These are phyloP conservation scores for Prinsepia uniflora DNA, from an alignment of 306 rosid genomes.

Conservation along the genomic window DNA sequence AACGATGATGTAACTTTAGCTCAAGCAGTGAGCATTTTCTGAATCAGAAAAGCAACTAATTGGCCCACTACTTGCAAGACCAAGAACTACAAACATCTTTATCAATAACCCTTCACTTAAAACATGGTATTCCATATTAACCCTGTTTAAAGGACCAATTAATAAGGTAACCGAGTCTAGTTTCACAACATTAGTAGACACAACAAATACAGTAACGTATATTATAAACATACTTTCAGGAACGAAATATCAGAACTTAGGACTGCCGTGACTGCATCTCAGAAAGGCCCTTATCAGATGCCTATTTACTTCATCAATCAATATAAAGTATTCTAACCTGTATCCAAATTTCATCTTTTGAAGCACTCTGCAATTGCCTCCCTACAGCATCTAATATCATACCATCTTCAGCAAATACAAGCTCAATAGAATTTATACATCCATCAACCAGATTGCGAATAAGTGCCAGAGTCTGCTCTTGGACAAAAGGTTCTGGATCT, in stretches of 20 bases:
- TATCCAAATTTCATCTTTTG: conserved; percentile 61
- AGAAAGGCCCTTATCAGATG: conserved; percentile 15
- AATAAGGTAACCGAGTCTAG: background rate
- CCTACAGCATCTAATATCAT: conserved; percentile 70
- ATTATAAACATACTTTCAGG: background rate
- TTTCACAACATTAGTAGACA: background rate
- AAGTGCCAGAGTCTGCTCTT: conserved; percentile 81
- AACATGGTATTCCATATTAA: background rate
- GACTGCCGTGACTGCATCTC: conserved; percentile 6
- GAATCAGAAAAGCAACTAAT: background rate
- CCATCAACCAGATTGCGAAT: conserved; percentile 91
- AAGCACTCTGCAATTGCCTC: conserved; percentile 58
- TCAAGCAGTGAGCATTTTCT: background rate
- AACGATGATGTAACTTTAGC: background rate
- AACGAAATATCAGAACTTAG: background rate
- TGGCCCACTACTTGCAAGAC: background rate
- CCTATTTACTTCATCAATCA: background rate
- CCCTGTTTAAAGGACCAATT: background rate
- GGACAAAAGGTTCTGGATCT: conserved; percentile 86
- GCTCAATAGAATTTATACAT: conserved; percentile 55
- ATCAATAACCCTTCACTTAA: background rate
- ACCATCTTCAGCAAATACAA: conserved; percentile 68
- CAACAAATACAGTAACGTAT: background rate
- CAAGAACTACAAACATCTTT: background rate
- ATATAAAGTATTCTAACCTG: conserved; percentile 59